These are phyloP conservation scores for Ceratocystis ficicola DNA, from an alignment of 2,329 filamentous ascomycete genomes.

Conservation along the genomic window DNA sequence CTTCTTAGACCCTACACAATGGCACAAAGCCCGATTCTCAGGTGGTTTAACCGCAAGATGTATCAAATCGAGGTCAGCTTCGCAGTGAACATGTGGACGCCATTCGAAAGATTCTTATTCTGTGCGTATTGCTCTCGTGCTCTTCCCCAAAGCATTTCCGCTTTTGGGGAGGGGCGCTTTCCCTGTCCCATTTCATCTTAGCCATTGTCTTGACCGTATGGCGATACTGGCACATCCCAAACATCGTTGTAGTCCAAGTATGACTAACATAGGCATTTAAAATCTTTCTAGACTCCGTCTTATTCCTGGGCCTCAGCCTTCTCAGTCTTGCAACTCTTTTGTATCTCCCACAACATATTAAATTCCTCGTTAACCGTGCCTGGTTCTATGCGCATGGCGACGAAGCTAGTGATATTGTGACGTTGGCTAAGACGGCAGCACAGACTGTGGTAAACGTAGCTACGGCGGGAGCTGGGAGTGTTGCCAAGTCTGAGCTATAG, in stretches of 20 bases:
- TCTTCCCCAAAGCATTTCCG: not conserved
- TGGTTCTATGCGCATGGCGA: constrained; percentile 95
- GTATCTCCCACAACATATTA: constrained; percentile 86
- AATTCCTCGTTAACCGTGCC: constrained; percentile 67
- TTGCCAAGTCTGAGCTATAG: constrained; percentile 30
- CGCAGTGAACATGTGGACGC: constrained; percentile 92
- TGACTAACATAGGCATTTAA: constrained; percentile 5
- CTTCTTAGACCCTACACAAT: constrained; percentile 2
- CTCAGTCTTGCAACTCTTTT: constrained; percentile 75
- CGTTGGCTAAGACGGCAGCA: constrained; percentile 34
- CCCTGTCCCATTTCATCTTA: not conserved
- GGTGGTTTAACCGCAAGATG: constrained; percentile 83
- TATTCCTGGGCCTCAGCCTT: constrained; percentile 81
- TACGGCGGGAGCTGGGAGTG: constrained; percentile 13
- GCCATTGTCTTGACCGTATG: not conserved
- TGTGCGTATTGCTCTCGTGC: constrained; percentile 48
- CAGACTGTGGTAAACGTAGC: constrained; percentile 29
- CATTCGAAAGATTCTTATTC: constrained; percentile 92
- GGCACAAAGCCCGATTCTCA: constrained; percentile 21
- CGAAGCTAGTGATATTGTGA: constrained; percentile 39
- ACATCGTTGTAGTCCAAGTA: not conserved
- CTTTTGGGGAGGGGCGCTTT: not conserved
- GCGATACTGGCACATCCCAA: constrained; percentile 15
- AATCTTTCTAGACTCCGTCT: constrained; percentile 58
- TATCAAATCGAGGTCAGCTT: constrained; percentile 98